Evolutionary conservation across 805 yeast genomes (phyloP), one percentile per base, ranked within the genome.

Genomic region (Pichia pseudocactophila): DNA sequence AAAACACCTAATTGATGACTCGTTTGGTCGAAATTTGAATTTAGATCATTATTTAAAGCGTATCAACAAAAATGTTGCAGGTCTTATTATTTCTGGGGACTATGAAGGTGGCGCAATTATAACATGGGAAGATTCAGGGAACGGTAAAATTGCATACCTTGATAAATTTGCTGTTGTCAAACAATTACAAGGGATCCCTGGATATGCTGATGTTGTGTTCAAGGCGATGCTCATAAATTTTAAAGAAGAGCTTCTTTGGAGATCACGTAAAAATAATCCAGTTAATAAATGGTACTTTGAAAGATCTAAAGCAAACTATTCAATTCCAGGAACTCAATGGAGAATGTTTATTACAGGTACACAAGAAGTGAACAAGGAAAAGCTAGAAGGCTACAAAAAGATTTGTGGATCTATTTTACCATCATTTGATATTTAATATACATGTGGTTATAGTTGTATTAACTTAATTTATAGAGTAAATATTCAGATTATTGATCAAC

Each of bases 271-370:
- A 44, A 74, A 65, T 42, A 92, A 92, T 59, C 96, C 96, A 0
- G 96, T 92, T 7, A 92, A 92, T 65, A 88, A 88, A 56, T 92
- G 98, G 98, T 90, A 90, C 58, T 92, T 90, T 61, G 97, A 92
- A 56, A 69, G 98, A 48, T 81, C 95, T 33, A 65, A 70, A 15
- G 95, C 95, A 1, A 79, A 81, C 22, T 56, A 78, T 25, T 68
- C 71, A 39, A 55, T 80, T 15, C 57, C 60, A 2, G 64, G 64
- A 35, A 40, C 62, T 37, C 39, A 56, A 39, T 57, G 70, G 69
- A 61, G 69, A 42, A 46, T 69, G 34, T 71, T 71, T 44, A 70
- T 62, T 47, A 58, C 69, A 32, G 74, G 74, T 0, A 53, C 48
- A 12, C 40, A 45, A 32, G 37, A 38, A 7, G 43, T 56, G n/a